phyloP scores from a whole-genome alignment of 2,329 filamentous ascomycete genomes.

The Aspergillus alliaceus region DNA sequence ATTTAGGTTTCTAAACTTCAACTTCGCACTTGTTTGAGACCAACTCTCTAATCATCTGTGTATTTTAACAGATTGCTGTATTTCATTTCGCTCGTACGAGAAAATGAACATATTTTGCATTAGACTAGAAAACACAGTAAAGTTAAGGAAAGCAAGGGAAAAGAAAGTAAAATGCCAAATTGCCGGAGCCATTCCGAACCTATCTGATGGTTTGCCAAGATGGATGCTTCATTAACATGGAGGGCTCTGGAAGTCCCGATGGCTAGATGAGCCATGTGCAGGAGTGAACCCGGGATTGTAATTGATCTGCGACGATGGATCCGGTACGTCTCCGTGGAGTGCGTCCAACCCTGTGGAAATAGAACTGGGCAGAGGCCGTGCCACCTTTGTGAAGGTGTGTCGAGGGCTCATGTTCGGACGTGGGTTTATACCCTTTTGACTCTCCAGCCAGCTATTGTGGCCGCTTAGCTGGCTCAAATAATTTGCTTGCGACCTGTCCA shows the following conservation, averaged over 20 bases:
- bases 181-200: not conserved
- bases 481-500: conserved; percentile 31
- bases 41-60: too few relatives aligned
- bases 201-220: not conserved
- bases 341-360: conserved; percentile 31
- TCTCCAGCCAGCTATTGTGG: conserved; percentile 31
- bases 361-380: conserved; percentile 25
- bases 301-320: conserved; percentile 29
- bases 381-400: conserved; percentile 22
- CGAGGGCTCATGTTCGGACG: conserved; percentile 16
- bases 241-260: conserved; percentile 28
- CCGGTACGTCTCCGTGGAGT: conserved; percentile 28
- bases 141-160: not conserved
- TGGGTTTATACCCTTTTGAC: conserved; percentile 23
- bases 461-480: conserved; percentile 28
- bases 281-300: conserved; percentile 29
- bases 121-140: not conserved
- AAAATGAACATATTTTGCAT: not conserved
- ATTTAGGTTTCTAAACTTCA: too few relatives aligned
- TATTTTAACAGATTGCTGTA: too few relatives aligned
- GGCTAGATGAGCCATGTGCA: conserved; percentile 24
- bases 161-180: not conserved
- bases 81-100: not conserved
- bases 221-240: not conserved
- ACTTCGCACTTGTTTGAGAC: too few relatives aligned